A percentile compares a stretch with the other conserved stretches of the same genome.
phyloP scores from a whole-genome alignment of 2,329 filamentous ascomycete genomes.

The Alternaria sp. region DNA sequence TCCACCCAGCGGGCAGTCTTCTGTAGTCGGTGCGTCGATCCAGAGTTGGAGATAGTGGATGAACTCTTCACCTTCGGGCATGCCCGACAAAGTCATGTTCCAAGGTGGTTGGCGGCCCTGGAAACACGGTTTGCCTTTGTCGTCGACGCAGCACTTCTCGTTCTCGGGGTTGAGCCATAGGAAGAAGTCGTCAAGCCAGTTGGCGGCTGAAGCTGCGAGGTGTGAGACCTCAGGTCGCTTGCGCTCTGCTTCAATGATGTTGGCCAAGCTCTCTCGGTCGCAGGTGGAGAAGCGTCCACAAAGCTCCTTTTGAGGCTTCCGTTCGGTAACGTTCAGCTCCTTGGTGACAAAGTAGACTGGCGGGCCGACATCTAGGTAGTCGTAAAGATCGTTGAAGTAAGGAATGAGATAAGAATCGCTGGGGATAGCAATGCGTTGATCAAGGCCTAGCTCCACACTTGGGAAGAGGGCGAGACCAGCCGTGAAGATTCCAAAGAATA shows the following conservation, averaged over 20 bases:
- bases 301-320: constrained; percentile 79
- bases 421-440: constrained; percentile 93
- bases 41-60: constrained; percentile 84
- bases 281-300: constrained; percentile 93
- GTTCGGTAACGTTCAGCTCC: constrained; percentile 77
- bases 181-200: constrained; percentile 97
- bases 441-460: constrained; percentile 82
- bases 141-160: constrained; percentile 74
- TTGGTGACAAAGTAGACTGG: constrained; percentile 96
- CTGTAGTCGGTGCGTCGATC: constrained; percentile 78
- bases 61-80: constrained; percentile 94
- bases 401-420: constrained; percentile 93
- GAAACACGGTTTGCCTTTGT: constrained; percentile 74
- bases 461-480: constrained; percentile 85
- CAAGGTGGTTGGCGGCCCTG: constrained; percentile 76
- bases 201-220: constrained; percentile 85
- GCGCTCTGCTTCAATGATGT: constrained; percentile 90
- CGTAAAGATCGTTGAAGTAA: constrained; percentile 95
- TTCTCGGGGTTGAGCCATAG: constrained; percentile 85
- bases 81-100: constrained; percentile 87
- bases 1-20: constrained; percentile 86
- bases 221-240: constrained; percentile 89
- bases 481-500: constrained; percentile 88
- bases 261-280: constrained; percentile 80
- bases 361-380: constrained; percentile 88